These are phyloP conservation scores for Penicillium turbatum DNA, from an alignment of 495 filamentous ascomycete species.

Conservation along the genomic window DNA sequence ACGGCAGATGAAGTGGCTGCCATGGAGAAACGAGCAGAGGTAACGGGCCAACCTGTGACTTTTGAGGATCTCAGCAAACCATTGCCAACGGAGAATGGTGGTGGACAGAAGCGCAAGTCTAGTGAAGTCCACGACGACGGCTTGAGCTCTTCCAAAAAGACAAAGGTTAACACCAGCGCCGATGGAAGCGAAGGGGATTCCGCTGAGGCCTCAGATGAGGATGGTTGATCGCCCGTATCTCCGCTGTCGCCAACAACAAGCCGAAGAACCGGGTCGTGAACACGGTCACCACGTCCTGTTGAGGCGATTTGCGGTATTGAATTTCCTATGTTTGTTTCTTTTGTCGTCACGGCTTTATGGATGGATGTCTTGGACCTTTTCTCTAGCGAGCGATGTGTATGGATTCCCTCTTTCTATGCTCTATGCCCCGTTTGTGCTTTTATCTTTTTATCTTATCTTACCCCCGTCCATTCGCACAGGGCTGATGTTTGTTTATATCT, in stretches of 20 bases:
- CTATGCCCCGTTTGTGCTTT: constrained; percentile 13
- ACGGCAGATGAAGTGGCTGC: constrained; percentile 96
- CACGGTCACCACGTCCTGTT: neutral
- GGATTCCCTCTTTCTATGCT: constrained; percentile 19
- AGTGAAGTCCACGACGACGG: constrained; percentile 43
- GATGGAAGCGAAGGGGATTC: constrained; percentile 50
- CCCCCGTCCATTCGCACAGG: neutral
- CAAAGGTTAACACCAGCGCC: constrained; percentile 43
- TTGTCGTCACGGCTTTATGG: constrained; percentile 33
- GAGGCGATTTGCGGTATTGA: neutral
- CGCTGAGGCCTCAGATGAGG: constrained; percentile 46
- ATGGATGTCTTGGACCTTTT: constrained; percentile 33
- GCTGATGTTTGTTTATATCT: constrained; percentile 37
- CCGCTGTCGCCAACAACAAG: neutral
- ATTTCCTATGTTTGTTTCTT: constrained; percentile 20
- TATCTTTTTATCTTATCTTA: neutral
- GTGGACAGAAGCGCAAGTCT: constrained; percentile 49
- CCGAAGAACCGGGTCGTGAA: neutral
- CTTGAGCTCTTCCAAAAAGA: constrained; percentile 41
- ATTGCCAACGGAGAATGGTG: constrained; percentile 24
- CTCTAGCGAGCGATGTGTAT: constrained; percentile 43
- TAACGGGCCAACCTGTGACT: constrained; percentile 25
- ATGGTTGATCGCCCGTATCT: constrained; percentile 31
- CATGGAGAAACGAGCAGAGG: constrained; percentile 60
- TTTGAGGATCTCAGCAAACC: constrained; percentile 31